These are phyloP conservation scores for Vinca minor DNA, from an alignment of 257 asterid species.

Conservation along the genomic window DNA sequence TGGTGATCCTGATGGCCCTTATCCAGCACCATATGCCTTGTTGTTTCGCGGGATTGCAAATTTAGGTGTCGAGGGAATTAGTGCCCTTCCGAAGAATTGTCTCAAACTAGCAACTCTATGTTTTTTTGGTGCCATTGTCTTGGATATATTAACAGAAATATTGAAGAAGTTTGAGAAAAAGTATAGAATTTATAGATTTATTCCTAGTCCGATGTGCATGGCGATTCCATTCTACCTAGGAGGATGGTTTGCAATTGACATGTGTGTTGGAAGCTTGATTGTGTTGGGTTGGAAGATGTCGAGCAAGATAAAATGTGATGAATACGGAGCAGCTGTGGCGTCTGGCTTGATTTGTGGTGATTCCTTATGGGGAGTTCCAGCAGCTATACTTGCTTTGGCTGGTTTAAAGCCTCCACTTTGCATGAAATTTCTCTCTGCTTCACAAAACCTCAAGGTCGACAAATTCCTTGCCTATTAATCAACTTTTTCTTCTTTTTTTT, in stretches of 20 bases:
- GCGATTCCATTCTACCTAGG: constrained; percentile 71
- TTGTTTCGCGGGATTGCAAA: constrained; percentile 50
- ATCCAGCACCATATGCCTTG: constrained; percentile 45
- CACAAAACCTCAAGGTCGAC: constrained; percentile 5
- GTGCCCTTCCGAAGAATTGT: constrained; percentile 53
- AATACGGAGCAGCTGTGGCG: constrained; percentile 51
- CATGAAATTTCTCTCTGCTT: constrained; percentile 55
- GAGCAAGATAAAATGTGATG: constrained; percentile 27
- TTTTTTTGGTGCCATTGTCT: constrained; percentile 26
- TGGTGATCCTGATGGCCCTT: constrained; percentile 39
- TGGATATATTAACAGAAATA: constrained; percentile 18
- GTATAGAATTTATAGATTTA: constrained; percentile 33
- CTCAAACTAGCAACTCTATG: constrained; percentile 28
- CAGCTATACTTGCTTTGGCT: too few relatives aligned
- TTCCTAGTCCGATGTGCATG: constrained; percentile 80
- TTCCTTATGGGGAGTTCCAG: too few relatives aligned
- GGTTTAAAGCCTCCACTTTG: constrained; percentile 52
- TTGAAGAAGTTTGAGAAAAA: constrained; percentile 36
- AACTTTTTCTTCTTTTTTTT: too few relatives aligned
- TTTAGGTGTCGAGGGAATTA: constrained; percentile 51
- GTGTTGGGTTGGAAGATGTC: constrained; percentile 30
- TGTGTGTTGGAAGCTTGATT: constrained; percentile 70
- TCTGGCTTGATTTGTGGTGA: constrained; percentile 68
- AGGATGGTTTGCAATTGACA: constrained; percentile 57
- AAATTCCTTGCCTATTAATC: too few relatives aligned